A percentile compares a stretch with the other conserved stretches of the same genome.
Evolutionary conservation across 2,329 filamentous ascomycete species (phyloP).

Genomic region (Cadophora sp.): DNA sequence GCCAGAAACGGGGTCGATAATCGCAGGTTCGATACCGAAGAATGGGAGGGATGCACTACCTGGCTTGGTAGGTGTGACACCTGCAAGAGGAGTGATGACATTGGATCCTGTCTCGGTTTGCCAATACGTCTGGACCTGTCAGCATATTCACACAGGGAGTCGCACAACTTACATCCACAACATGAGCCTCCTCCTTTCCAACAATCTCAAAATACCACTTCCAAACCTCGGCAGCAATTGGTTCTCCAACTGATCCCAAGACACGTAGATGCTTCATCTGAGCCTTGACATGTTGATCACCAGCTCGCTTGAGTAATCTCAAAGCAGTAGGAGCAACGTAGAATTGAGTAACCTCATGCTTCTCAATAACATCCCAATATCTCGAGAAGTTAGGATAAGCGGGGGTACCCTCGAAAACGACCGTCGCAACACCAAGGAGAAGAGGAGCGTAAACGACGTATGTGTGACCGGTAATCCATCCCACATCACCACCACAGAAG

Average conservation of each 20-base stretch:
- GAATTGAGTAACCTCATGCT: conserved; percentile 95
- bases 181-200: conserved; percentile 89
- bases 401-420: conserved; percentile 97
- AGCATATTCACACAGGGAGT: conserved; percentile 36
- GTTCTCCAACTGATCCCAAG: conserved; percentile 93
- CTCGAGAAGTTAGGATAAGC: conserved; percentile 97
- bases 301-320: conserved; percentile 91
- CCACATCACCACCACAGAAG: conserved; percentile 98
- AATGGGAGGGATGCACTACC: conserved; percentile 95
- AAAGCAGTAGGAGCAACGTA: conserved; percentile 97
- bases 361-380: conserved; percentile 98
- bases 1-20: conserved; percentile 95
- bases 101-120: conserved; percentile 98
- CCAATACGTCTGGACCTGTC: conserved; percentile 84
- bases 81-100: conserved; percentile 91
- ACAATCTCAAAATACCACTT: conserved; percentile 99
- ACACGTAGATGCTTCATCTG: conserved; percentile 90
- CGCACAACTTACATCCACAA: conserved; percentile 82
- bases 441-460: conserved; percentile 98
- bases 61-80: conserved; percentile 95
- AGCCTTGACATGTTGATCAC: conserved; percentile 88
- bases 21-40: conserved; percentile 97
- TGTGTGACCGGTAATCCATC: conserved; percentile 98
- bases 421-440: conserved; percentile 88
- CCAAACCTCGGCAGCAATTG: conserved; percentile 97